Conservation (phyloP, 768 basidiomycete genomes). For the Leccinum arenicola region DNA sequence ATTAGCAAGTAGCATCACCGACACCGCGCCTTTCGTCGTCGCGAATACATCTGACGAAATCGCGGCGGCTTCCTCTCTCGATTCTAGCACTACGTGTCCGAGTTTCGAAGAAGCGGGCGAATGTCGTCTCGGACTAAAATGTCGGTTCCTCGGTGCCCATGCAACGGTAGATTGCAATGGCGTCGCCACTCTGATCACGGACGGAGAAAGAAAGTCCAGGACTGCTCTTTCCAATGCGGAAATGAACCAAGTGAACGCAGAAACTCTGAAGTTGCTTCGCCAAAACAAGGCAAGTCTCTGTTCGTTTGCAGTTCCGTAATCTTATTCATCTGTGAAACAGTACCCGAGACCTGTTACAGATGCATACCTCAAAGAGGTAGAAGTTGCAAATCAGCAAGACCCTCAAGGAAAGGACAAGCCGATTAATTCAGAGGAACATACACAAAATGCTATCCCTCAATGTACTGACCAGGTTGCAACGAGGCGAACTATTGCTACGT, state of each 20-base stretch:
- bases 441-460: background rate
- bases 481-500: conserved; percentile 35
- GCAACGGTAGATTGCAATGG: conserved; percentile 47
- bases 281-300: conserved; percentile 57
- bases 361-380: conserved; percentile 55
- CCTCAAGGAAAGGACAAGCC: background rate
- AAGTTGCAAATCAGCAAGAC: conserved; percentile 27
- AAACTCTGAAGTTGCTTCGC: conserved; percentile 58
- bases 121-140: conserved; percentile 69
- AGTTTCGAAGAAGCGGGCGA: conserved; percentile 29
- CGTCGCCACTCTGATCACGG: conserved; percentile 41
- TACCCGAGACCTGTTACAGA: conserved; percentile 64
- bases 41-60: conserved; percentile 8
- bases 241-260: conserved; percentile 62
- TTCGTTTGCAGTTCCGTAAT: background rate
- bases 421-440: conserved; percentile 16
- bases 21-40: conserved; percentile 50
- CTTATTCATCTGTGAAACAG: conserved; percentile 33
- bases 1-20: conserved; percentile 38
- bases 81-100: conserved; percentile 24
- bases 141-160: conserved; percentile 86
- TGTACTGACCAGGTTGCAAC: conserved; percentile 22
- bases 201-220: conserved; percentile 58
- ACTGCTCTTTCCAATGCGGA: conserved; percentile 52
- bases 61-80: conserved; percentile 11